Evolutionary conservation across 148 eudicot species (phyloP).

Genomic region (Rheum nobile): DNA sequence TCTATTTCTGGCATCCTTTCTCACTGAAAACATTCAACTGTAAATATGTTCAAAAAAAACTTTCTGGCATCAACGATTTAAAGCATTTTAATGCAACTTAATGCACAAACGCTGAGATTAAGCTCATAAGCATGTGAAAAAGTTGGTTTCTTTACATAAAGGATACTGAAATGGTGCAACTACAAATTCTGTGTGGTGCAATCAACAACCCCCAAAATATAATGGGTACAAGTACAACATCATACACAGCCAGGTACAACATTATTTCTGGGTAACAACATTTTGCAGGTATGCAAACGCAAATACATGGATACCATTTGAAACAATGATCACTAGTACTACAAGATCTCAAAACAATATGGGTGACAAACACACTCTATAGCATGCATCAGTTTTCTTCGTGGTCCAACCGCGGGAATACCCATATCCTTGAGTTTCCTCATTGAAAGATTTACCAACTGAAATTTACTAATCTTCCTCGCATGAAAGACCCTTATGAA

Average conservation of each 20-base stretch:
- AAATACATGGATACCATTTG: not conserved
- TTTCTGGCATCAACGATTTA: too few relatives aligned
- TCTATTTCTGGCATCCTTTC: not conserved
- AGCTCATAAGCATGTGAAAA: not conserved
- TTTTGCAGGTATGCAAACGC: not conserved
- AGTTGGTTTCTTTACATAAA: not conserved
- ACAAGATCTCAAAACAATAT: constrained; percentile 20
- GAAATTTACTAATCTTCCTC: constrained; percentile 45
- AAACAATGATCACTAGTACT: constrained; percentile 1
- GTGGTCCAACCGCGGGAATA: constrained; percentile 71
- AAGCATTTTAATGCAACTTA: too few relatives aligned
- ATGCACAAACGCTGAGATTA: too few relatives aligned
- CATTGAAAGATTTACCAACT: constrained; percentile 67
- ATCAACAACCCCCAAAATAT: too few relatives aligned
- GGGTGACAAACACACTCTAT: constrained; percentile 68
- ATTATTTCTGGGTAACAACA: not conserved
- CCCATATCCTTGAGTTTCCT: constrained; percentile 93
- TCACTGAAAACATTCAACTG: not conserved
- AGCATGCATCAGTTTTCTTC: constrained; percentile 91
- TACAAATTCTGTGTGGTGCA: too few relatives aligned
- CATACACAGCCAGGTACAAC: not conserved
- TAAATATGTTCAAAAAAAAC: not conserved
- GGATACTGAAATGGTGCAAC: not conserved
- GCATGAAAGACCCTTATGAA: constrained; percentile 43
- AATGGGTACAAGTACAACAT: not conserved